These are phyloP conservation scores for Melampsora americana DNA, from an alignment of 1,284 basidiomycete species.

Conservation along the genomic window DNA sequence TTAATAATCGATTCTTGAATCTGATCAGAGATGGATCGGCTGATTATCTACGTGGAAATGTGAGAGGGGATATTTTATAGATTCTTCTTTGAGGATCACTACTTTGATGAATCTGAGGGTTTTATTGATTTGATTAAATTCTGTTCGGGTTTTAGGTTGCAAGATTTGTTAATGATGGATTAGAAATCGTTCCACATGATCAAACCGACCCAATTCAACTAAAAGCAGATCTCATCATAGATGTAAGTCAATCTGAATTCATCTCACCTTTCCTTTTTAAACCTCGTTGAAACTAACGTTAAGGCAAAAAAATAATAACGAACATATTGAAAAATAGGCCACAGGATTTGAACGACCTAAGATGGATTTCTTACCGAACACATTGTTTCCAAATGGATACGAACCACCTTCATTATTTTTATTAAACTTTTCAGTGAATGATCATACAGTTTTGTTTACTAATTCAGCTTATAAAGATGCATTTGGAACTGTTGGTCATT, in stretches of 20 bases:
- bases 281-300: too few relatives aligned
- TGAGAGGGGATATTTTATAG: too few relatives aligned
- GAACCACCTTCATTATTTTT: constrained; percentile 32
- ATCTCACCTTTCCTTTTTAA: too few relatives aligned
- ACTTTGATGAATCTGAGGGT: too few relatives aligned
- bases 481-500: constrained; percentile 20
- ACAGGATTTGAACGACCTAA: constrained; percentile 32
- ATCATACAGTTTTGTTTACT: constrained; percentile 31
- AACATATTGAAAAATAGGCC: constrained; percentile 15
- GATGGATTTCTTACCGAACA: constrained; percentile 22
- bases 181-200: background rate
- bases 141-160: background rate
- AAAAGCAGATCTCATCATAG: constrained; percentile 30
- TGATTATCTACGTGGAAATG: constrained; percentile 29
- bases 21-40: constrained; percentile 19
- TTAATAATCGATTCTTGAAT: constrained; percentile 28
- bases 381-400: constrained; percentile 2
- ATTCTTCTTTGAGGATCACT: too few relatives aligned
- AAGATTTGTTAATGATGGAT: background rate
- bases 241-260: too few relatives aligned
- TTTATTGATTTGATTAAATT: too few relatives aligned
- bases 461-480: constrained; percentile 37
- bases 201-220: constrained; percentile 10
- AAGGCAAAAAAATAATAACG: too few relatives aligned
- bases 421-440: constrained; percentile 12